Percentiles rank a stretch among this genome's conserved stretches.
phyloP scores from a whole-genome alignment of 371 early-diverging fungal species.

The Lichtheimia ornata region DNA sequence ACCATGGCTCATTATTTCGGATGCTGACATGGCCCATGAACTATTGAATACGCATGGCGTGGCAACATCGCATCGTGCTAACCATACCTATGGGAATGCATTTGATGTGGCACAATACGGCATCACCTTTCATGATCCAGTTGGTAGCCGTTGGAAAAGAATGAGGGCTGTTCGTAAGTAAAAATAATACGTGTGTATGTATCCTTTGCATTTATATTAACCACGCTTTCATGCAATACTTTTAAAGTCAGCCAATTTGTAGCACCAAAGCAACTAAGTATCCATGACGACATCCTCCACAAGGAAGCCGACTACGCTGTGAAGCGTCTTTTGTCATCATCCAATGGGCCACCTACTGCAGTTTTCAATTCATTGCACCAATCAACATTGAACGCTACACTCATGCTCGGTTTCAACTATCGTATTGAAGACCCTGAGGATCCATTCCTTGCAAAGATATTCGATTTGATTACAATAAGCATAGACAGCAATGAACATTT shows the following conservation, averaged over 20 bases:
- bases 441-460: too few relatives aligned
- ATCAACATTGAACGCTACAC: too few relatives aligned
- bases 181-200: background rate
- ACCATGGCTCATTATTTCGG: slow-evolving; percentile 19
- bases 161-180: slow-evolving; percentile 1
- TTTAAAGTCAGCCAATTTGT: background rate
- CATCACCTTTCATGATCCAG: background rate
- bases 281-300: background rate
- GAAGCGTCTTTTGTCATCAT: background rate
- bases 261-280: background rate
- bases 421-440: too few relatives aligned
- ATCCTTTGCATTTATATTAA: background rate
- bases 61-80: slow-evolving; percentile 11
- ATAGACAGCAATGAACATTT: background rate
- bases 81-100: slow-evolving; percentile 2
- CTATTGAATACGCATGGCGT: slow-evolving; percentile 14
- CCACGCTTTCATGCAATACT: background rate
- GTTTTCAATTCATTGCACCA: too few relatives aligned
- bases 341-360: background rate
- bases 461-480: background rate
- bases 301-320: background rate
- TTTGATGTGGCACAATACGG: slow-evolving; percentile 7
- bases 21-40: slow-evolving; percentile 23
- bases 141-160: background rate
- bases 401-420: too few relatives aligned